Base-by-base conservation (phyloP, 225 moss, liverwort and hornwort species). In the Sphagnum contortum region DNA sequence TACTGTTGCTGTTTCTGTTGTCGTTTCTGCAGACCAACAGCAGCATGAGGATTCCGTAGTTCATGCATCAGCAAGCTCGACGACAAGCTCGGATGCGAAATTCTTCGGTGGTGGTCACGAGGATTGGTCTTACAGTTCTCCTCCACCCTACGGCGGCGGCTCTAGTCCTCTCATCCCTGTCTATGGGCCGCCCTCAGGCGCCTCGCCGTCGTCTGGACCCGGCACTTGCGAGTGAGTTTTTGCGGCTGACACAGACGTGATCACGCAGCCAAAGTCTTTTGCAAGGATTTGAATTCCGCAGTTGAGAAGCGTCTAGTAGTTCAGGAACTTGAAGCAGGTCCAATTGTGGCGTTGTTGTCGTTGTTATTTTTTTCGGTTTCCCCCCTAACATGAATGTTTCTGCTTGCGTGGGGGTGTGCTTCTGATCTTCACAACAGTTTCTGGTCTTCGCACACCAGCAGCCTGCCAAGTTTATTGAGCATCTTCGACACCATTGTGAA, bases 371-470 rank as follows among this genome's bases (percentile, higher is more conserved):
- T 12, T 4, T 51, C 12, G 12, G 63, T 8, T 63, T 63, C 5
- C 7, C 2, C 12, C 48, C 14, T 13, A 1, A 3, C 3, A 50
- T 29, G 2, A 48, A 44, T 12, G 29, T 64, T 1, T 3, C 6
- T 45, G 6, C 2, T 4, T 5, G 4, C 10, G 44, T 47, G 1
- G 10, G 2, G 10, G 2, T 45, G 53, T 55, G 51, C 45, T 9
- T 45, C 4, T 29, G 5, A 45, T 57, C 3, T 48, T 3, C 9
- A 5, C 48, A 7, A 50, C 75, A 82, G 82, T 12, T 73, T 12
- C 70, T 82, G 82, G 82, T 68, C 82, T 3, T 63, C 70, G 2
- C 12, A 48, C 8, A 62, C 68, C 3, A 63, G 73, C 3, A 55
- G 12, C 3, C 63, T 82, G 54, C 82, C 82, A 3, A 62, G 9